These are phyloP conservation scores for Amphicarpaea edgeworthii DNA, from an alignment of 306 rosid species.

Conservation along the genomic window DNA sequence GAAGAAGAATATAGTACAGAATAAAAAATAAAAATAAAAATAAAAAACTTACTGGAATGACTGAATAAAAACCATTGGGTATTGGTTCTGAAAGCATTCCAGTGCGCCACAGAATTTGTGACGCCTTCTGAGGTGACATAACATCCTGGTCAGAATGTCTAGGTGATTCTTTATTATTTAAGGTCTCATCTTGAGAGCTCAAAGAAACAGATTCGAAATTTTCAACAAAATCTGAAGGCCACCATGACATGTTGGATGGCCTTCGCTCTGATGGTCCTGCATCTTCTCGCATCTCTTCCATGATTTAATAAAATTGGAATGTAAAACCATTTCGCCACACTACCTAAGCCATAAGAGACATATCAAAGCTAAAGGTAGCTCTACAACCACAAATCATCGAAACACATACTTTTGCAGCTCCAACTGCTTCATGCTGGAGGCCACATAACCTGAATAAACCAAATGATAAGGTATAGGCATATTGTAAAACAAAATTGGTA, in stretches of 20 bases:
- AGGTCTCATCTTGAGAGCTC: conserved; percentile 73
- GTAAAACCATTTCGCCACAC: conserved; percentile 79
- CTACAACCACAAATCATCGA: conserved; percentile 47
- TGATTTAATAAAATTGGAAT: conserved; percentile 61
- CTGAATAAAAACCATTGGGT: conserved; percentile 96
- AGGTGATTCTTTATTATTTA: conserved; percentile 69
- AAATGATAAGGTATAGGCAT: conserved; percentile 31
- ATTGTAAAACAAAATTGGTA: background rate
- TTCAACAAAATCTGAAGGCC: conserved; percentile 88
- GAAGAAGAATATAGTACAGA: conserved; percentile 4
- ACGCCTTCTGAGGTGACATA: conserved; percentile 79
- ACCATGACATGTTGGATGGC: conserved; percentile 80
- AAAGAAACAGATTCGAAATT: conserved; percentile 85
- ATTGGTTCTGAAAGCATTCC: conserved; percentile 92
- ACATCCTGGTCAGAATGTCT: conserved; percentile 62
- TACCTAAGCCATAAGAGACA: conserved; percentile 70
- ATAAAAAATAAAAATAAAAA: background rate
- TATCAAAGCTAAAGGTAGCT: conserved; percentile 50
- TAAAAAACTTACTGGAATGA: conserved; percentile 75
- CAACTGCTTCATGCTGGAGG: conserved; percentile 70
- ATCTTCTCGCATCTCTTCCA: conserved; percentile 87
- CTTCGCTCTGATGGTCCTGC: conserved; percentile 70
- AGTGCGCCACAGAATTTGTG: conserved; percentile 88
- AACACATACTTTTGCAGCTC: conserved; percentile 44
- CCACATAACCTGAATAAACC: conserved; percentile 64